Evolutionary conservation across 805 yeast species (phyloP).

Genomic region (Cyberlindnera mycetangii): DNA sequence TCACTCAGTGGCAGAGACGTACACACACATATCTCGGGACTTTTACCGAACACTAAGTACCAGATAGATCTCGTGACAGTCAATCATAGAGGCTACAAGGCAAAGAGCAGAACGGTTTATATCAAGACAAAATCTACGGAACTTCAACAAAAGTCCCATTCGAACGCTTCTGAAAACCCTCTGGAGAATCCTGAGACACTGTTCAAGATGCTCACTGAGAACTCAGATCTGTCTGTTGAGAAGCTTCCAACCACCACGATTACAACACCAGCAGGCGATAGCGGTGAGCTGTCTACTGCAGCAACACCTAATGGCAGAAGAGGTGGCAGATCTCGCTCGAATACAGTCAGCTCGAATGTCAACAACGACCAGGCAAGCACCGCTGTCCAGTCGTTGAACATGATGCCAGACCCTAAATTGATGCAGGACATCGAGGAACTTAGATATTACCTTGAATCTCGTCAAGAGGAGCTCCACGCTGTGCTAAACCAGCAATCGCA

Average conservation of each 20-base stretch:
- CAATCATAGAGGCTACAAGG: constrained; percentile 37
- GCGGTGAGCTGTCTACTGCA: constrained; percentile 24
- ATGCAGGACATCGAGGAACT: constrained; percentile 42
- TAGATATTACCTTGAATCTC: constrained; percentile 39
- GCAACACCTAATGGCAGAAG: constrained; percentile 18
- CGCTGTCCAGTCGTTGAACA: constrained; percentile 12
- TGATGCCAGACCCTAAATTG: constrained; percentile 21
- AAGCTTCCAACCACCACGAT: constrained; percentile 31
- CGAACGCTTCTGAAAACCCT: constrained; percentile 26
- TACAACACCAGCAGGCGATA: constrained; percentile 14
- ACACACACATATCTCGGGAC: constrained; percentile 33
- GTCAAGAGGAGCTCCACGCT: constrained; percentile 39
- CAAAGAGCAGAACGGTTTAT: constrained; percentile 39
- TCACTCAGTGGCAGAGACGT: constrained; percentile 34
- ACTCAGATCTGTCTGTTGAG: constrained; percentile 14
- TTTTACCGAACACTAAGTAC: constrained; percentile 36
- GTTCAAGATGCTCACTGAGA: constrained; percentile 33
- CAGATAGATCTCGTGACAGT: constrained; percentile 43
- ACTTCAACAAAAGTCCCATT: constrained; percentile 21
- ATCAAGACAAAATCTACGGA: constrained; percentile 36
- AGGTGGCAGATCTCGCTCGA: constrained; percentile 33
- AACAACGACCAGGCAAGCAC: constrained; percentile 10
- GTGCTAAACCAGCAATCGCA: constrained; percentile 34
- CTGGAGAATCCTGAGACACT: constrained; percentile 38
- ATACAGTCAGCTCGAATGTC: constrained; percentile 30